Percentiles rank a stretch among this genome's conserved stretches.
phyloP scores from a whole-genome alignment of 2,329 filamentous ascomycete species.

The Penicillium aurantiogriseum region DNA sequence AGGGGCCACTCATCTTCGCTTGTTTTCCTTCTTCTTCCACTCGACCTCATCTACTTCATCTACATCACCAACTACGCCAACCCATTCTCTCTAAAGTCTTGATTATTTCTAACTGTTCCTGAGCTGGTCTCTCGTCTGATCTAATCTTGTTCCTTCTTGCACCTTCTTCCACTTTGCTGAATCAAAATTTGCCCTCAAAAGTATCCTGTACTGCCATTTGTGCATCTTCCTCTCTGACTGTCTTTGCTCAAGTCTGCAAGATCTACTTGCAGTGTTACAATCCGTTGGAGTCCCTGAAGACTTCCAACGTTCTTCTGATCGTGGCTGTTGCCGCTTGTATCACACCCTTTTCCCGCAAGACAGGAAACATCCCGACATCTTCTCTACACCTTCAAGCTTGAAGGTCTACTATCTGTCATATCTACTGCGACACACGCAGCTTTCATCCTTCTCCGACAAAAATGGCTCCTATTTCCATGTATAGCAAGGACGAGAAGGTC shows the following conservation, averaged over 20 bases:
- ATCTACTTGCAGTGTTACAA: neutral
- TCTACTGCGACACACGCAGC: neutral
- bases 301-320: neutral
- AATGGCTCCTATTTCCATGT: conserved; percentile 62
- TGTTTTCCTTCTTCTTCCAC: conserved; percentile 5
- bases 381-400: neutral
- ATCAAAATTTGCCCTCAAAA: neutral
- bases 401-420: neutral
- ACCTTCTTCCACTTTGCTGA: neutral
- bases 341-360: conserved; percentile 1
- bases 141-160: neutral
- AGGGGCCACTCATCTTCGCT: conserved; percentile 17
- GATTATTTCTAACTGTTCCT: neutral
- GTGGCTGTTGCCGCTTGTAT: conserved; percentile 1
- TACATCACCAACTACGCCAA: neutral
- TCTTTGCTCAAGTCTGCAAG: neutral
- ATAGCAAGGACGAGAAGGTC: conserved; percentile 79
- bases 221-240: neutral
- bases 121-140: conserved; percentile 2
- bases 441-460: conserved; percentile 39
- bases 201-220: neutral
- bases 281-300: neutral
- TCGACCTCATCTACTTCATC: neutral
- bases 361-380: neutral
- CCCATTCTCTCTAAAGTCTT: neutral